These are phyloP conservation scores for Taiozyma sp. DNA, from an alignment of 1,139 yeast species.

Conservation along the genomic window DNA sequence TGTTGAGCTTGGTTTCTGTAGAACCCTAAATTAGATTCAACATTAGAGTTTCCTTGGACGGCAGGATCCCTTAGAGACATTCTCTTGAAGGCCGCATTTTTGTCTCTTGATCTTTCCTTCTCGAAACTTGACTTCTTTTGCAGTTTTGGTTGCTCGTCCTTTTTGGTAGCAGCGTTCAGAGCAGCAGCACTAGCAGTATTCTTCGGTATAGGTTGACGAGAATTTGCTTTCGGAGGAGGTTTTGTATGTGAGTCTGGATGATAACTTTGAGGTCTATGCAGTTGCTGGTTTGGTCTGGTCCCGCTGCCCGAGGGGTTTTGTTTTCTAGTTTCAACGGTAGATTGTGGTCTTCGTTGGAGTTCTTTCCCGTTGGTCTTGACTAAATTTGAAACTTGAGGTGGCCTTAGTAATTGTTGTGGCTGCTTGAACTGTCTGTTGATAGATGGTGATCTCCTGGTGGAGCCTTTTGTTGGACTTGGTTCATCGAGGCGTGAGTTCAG, in stretches of 20 bases:
- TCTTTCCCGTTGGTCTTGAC: background rate
- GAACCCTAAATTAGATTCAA: conserved; percentile 20
- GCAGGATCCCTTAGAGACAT: conserved; percentile 31
- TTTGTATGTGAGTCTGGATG: conserved; percentile 1
- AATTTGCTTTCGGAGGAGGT: background rate
- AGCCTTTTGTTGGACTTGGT: background rate
- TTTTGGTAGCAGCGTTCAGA: conserved; percentile 41
- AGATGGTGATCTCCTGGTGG: conserved; percentile 1
- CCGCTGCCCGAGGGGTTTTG: background rate
- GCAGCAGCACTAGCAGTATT: conserved; percentile 37
- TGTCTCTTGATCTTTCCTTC: conserved; percentile 31
- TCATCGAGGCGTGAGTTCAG: conserved; percentile 32
- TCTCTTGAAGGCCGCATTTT: conserved; percentile 32
- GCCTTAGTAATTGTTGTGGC: conserved; percentile 13
- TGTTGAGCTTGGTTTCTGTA: conserved; percentile 21
- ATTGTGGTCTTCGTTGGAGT: background rate
- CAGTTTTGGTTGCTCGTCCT: conserved; percentile 34
- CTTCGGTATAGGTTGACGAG: background rate
- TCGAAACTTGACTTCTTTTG: conserved; percentile 53
- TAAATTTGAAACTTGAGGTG: background rate
- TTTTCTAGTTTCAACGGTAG: background rate
- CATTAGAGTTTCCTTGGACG: conserved; percentile 8
- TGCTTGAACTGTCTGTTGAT: background rate
- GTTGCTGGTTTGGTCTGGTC: background rate
- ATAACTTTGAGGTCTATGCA: background rate